Conservation (phyloP, 2,329 filamentous ascomycete species). For the Dendrostoma leiphaemia region DNA sequence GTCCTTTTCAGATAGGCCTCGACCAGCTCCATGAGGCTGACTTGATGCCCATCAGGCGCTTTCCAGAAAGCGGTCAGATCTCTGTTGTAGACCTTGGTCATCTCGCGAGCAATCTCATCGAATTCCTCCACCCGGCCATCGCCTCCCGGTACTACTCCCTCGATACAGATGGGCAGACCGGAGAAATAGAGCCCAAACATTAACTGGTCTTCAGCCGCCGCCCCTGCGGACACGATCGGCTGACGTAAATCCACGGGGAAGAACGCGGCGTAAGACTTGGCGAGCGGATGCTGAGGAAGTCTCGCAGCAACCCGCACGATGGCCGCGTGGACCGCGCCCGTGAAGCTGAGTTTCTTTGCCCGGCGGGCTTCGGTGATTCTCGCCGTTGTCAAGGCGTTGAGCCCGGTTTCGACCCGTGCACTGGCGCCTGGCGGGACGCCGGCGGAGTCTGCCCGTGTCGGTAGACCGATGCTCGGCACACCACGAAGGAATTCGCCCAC, state of each 20-base stretch:
- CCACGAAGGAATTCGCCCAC: conserved; percentile 18
- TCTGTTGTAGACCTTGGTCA: conserved; percentile 19
- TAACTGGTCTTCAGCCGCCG: background rate
- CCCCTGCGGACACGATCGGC: conserved; percentile 3
- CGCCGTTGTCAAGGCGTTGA: conserved; percentile 13
- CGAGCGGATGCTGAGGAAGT: conserved; percentile 20
- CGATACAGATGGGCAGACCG: conserved; percentile 22
- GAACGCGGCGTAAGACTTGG: conserved; percentile 22
- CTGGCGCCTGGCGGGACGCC: conserved; percentile 2
- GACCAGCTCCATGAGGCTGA: conserved; percentile 7
- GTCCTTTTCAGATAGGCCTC: conserved; percentile 9
- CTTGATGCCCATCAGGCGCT: background rate
- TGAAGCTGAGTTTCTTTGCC: conserved; percentile 16
- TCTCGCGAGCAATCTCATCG: conserved; percentile 16
- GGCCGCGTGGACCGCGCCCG: conserved; percentile 23
- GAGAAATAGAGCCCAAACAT: conserved; percentile 21
- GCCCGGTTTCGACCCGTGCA: background rate
- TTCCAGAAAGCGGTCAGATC: conserved; percentile 14
- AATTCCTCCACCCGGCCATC: conserved; percentile 15
- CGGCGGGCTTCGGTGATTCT: conserved; percentile 15
- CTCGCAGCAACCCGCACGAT: conserved; percentile 21
- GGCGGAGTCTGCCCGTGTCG: conserved; percentile 17
- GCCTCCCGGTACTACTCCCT: background rate
- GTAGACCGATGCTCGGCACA: conserved; percentile 23
- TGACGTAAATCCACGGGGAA: conserved; percentile 21